Evolutionary conservation across 2,329 filamentous ascomycete species (phyloP).

Genomic region (Diaporthe eres): DNA sequence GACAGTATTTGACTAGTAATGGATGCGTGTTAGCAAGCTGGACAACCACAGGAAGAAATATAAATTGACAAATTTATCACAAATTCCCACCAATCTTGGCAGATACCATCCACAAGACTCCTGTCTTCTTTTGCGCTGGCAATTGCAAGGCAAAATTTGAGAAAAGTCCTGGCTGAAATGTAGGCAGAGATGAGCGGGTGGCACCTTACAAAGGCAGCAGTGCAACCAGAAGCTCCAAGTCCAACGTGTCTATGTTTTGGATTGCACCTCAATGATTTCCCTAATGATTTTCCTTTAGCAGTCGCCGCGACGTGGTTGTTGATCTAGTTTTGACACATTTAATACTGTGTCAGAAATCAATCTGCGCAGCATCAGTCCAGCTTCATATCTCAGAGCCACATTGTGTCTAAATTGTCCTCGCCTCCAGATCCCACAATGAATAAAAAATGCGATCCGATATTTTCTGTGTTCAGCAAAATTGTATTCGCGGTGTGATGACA

Average conservation of each 20-base stretch:
- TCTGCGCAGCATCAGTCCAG: background rate
- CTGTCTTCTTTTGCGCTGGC: background rate
- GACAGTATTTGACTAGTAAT: background rate
- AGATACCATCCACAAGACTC: rapidly evolving
- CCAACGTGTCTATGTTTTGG: background rate
- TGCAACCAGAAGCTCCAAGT: background rate
- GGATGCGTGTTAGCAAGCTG: background rate
- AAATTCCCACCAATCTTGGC: no score
- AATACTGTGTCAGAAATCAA: background rate
- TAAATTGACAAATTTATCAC: background rate
- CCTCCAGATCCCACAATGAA: no score
- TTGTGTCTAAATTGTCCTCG: no score
- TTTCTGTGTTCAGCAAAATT: background rate
- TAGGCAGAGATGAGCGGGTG: background rate
- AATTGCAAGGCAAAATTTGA: background rate
- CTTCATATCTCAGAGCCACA: background rate
- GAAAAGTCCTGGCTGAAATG: background rate
- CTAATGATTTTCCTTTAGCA: background rate
- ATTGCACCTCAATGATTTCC: no score
- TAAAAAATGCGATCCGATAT: background rate
- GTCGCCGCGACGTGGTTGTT: background rate
- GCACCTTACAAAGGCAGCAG: background rate
- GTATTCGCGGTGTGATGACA: background rate
- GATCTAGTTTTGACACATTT: background rate
- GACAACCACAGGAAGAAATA: background rate